Conservation (phyloP, 495 filamentous ascomycete genomes). For the Usnea hakonensis region DNA sequence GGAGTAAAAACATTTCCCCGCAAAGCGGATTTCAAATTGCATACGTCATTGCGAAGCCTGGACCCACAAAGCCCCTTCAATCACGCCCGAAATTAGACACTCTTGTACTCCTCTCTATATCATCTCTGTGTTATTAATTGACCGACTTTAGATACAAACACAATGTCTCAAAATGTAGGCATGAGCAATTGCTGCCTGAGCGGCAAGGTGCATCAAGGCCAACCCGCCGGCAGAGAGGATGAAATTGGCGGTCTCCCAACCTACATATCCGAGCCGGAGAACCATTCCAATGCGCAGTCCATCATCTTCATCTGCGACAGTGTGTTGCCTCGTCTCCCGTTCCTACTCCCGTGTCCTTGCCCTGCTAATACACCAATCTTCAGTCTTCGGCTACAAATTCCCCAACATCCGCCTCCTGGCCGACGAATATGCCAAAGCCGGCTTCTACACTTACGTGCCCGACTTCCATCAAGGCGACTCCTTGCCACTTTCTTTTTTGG, state of each 20-base stretch:
- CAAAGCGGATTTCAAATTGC: no score
- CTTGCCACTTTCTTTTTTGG: slow-evolving; percentile 30
- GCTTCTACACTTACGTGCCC: slow-evolving; percentile 36
- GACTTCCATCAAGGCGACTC: slow-evolving; percentile 39
- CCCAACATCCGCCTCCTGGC: slow-evolving; percentile 38
- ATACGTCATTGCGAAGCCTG: not conserved
- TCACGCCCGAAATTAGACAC: not conserved
- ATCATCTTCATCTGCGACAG: slow-evolving; percentile 32
- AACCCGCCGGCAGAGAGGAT: slow-evolving; percentile 33
- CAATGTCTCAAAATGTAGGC: slow-evolving; percentile 22
- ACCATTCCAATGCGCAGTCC: slow-evolving; percentile 30
- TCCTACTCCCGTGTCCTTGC: not conserved
- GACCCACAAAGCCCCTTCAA: not conserved
- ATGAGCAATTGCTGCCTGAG: slow-evolving; percentile 26
- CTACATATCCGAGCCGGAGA: slow-evolving; percentile 28
- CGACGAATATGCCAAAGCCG: slow-evolving; percentile 37
- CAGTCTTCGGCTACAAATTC: slow-evolving; percentile 35
- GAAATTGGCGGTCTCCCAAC: slow-evolving; percentile 34
- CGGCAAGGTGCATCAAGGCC: slow-evolving; percentile 35
- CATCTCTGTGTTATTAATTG: no score
- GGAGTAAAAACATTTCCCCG: no score
- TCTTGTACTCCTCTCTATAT: not conserved
- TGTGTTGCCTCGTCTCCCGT: slow-evolving; percentile 2
- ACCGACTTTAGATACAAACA: not conserved
- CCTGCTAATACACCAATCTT: not conserved